A percentile compares a stretch with the other conserved stretches of the same genome.
phyloP scores from a whole-genome alignment of 2,329 filamentous ascomycete species.

The Zymoseptoria passerinii region DNA sequence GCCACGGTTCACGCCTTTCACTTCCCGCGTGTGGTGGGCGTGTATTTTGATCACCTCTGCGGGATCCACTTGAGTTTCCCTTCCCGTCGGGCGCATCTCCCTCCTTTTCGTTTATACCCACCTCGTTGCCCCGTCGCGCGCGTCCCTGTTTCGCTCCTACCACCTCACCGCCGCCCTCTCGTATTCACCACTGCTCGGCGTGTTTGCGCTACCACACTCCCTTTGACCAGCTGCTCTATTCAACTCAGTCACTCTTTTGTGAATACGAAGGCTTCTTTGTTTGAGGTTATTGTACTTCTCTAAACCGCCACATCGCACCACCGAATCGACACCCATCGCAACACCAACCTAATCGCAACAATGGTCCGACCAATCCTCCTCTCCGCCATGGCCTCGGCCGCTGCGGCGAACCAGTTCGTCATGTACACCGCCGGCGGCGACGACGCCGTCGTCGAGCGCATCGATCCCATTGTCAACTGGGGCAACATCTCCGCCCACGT shows the following conservation, averaged over 20 bases:
- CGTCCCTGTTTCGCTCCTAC: background rate
- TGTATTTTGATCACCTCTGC: background rate
- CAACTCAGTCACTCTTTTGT: background rate
- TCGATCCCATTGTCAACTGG: slow-evolving; percentile 61
- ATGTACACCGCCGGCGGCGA: slow-evolving; percentile 22
- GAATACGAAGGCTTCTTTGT: background rate
- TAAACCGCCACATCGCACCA: background rate
- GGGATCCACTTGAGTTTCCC: background rate
- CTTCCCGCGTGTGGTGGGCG: background rate
- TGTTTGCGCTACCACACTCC: background rate
- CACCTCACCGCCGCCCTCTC: background rate
- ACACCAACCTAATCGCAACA: background rate
- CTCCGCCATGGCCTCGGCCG: slow-evolving; percentile 10
- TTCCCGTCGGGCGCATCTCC: background rate
- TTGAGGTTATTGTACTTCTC: background rate
- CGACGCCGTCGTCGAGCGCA: slow-evolving; percentile 43
- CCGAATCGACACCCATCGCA: background rate
- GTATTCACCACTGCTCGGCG: background rate
- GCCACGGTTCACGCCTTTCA: background rate
- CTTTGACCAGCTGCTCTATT: background rate
- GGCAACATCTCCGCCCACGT: slow-evolving; percentile 51
- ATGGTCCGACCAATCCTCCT: slow-evolving; percentile 4
- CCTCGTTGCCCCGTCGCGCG: background rate
- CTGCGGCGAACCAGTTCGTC: slow-evolving; percentile 20
- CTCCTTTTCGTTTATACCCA: background rate